Evolutionary conservation across 2,329 filamentous ascomycete species (phyloP).

Genomic region (Aspergillus tanneri): DNA sequence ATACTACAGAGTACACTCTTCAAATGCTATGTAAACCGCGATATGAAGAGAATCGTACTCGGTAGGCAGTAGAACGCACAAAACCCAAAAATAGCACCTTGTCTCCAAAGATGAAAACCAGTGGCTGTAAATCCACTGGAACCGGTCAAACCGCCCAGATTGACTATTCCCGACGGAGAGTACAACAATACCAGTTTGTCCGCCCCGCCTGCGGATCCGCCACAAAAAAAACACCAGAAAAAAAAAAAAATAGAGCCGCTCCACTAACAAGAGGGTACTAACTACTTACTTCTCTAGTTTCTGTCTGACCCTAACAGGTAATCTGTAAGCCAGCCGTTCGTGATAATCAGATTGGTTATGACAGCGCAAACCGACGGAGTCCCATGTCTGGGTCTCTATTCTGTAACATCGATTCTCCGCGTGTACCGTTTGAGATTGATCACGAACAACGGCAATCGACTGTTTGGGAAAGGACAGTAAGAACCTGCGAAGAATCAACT

Average conservation of each 20-base stretch:
- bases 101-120: not conserved
- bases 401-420: conserved; percentile 1
- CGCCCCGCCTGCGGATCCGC: conserved; percentile 1
- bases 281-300: not conserved
- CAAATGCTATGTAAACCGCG: no score
- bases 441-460: not conserved
- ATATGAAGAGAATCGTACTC: no score
- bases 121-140: not conserved
- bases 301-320: not conserved
- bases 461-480: not conserved
- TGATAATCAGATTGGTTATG: not conserved
- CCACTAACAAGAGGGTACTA: not conserved
- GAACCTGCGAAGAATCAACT: not conserved
- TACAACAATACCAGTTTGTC: conserved; percentile 5
- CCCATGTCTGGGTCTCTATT: not conserved
- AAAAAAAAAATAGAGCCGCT: not conserved
- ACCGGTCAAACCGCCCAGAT: not conserved
- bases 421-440: not conserved
- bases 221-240: not conserved
- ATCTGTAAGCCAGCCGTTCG: not conserved
- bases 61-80: not conserved
- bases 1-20: not conserved
- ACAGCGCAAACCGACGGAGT: not conserved
- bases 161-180: conserved; percentile 2
- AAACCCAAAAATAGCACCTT: no score